A percentile compares a stretch with the other conserved stretches of the same genome.
Conservation (phyloP, 768 basidiomycete genomes). For the Mycena crocata region DNA sequence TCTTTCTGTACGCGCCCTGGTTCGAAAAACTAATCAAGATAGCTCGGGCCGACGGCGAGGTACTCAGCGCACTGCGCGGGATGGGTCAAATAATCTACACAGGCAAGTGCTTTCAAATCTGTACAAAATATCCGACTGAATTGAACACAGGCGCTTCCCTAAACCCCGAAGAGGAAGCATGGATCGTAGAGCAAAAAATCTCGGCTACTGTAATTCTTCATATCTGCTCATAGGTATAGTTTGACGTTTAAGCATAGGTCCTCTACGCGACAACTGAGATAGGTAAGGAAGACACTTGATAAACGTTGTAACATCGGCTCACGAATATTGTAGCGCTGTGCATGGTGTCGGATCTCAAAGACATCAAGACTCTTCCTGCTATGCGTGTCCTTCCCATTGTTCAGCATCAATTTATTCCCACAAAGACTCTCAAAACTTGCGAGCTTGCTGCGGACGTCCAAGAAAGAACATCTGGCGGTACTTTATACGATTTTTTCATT, state of each 20-base stretch:
- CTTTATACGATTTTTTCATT: constrained; percentile 27
- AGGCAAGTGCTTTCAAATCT: neutral
- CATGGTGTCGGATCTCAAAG: constrained; percentile 17
- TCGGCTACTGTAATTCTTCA: constrained; percentile 29
- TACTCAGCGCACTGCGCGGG: constrained; percentile 27
- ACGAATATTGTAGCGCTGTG: neutral
- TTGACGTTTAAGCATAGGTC: too few relatives aligned
- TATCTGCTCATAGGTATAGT: too few relatives aligned
- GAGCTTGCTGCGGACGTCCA: constrained; percentile 16
- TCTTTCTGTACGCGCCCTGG: constrained; percentile 35
- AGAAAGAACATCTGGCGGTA: neutral
- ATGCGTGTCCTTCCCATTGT: constrained; percentile 21
- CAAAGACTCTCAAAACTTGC: neutral
- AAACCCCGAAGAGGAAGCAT: constrained; percentile 31
- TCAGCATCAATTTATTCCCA: neutral
- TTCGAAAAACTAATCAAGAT: constrained; percentile 28
- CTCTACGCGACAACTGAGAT: constrained; percentile 18
- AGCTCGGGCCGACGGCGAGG: constrained; percentile 23
- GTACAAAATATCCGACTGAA: too few relatives aligned
- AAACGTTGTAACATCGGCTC: neutral
- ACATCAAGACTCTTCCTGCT: neutral
- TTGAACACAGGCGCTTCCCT: constrained; percentile 22
- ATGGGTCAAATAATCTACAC: constrained; percentile 35
- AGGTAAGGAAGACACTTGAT: neutral
- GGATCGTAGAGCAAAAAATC: constrained; percentile 34